Conservation (phyloP, 2,329 filamentous ascomycete species). For the Nemania abortiva region DNA sequence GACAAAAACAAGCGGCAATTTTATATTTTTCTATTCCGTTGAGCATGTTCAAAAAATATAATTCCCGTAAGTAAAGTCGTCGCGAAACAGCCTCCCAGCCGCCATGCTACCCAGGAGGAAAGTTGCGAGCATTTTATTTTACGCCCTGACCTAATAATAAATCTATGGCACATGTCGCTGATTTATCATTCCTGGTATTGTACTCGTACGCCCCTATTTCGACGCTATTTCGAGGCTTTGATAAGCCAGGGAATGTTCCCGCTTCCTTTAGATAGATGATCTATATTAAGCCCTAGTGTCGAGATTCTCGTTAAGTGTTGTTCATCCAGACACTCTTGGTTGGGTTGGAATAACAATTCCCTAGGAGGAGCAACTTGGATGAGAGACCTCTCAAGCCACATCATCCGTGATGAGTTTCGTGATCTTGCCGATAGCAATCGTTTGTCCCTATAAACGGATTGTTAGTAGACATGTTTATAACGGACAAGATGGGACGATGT, state of each 20-base stretch:
- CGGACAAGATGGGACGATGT: conserved; percentile 8
- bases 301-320: not conserved
- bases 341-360: too few relatives aligned
- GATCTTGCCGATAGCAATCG: conserved; percentile 99
- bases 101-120: conserved; percentile 5
- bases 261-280: not conserved
- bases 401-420: conserved; percentile 78
- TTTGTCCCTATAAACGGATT: conserved; percentile 79
- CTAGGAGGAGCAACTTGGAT: not conserved
- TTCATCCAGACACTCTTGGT: not conserved
- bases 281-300: not conserved
- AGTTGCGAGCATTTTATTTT: not conserved
- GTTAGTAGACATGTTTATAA: conserved; percentile 47
- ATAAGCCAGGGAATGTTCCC: too few relatives aligned
- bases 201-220: not conserved
- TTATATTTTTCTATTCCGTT: not conserved
- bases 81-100: not conserved
- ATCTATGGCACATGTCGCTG: not conserved
- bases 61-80: not conserved
- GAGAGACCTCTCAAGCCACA: conserved; percentile 39
- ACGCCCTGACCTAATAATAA: not conserved
- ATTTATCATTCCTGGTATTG: not conserved
- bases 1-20: not conserved
- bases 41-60: conserved; percentile 1
- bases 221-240: not conserved